Evolutionary conservation across 2,329 filamentous ascomycete genomes (phyloP), one percentile per base, ranked within the genome.

Genomic region (Talaromyces amestolkiae): DNA sequence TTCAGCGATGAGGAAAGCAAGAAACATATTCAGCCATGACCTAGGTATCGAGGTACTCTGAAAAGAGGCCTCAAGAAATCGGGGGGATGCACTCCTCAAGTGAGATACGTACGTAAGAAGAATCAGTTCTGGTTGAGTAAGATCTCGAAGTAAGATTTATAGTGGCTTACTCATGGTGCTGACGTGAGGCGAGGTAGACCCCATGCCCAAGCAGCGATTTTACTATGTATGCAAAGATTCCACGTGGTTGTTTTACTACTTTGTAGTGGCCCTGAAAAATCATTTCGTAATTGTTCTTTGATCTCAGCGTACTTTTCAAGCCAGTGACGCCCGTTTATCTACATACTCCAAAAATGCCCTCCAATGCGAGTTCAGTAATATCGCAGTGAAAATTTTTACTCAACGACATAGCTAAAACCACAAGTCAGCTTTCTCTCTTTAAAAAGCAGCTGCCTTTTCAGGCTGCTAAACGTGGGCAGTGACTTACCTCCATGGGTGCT

Each of bases 401-500:
- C 53, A 15, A 56, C 33, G 33, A 56, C 33, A 17, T 56, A 56
- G n/a, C 53, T 56, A 39, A 2, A 56, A 37, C 3, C 10, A 56
- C 13, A 1, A 15, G 33, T 56, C 17, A 56, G 53, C 51, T 11
- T 5, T 15, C 3, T 35, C 11, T 11, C 13, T 35, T 37, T 10
- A 19, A 24, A 47, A 5, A 31, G 6, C 5, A 31, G 27, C 27
- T 31, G 27, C 27, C 27, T 31, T 31, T 31, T 31, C 27, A 6
- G 45, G n/a, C 47, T 51, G 47, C 13, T 15, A 5, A 27, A 51
- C 2, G 13, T 1, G 24, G 9, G 19, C 9, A n/a, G 27, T 45
- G 19, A 75, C 81, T 77, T 88, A 89, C 84, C 93, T 97, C 95
- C 95, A 99, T 70, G 89, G 85, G 77, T 97, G 92, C 76, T 92